These are phyloP conservation scores for Musa beccarii DNA, from an alignment of 176 grass and related monocot genomes.

Conservation along the genomic window DNA sequence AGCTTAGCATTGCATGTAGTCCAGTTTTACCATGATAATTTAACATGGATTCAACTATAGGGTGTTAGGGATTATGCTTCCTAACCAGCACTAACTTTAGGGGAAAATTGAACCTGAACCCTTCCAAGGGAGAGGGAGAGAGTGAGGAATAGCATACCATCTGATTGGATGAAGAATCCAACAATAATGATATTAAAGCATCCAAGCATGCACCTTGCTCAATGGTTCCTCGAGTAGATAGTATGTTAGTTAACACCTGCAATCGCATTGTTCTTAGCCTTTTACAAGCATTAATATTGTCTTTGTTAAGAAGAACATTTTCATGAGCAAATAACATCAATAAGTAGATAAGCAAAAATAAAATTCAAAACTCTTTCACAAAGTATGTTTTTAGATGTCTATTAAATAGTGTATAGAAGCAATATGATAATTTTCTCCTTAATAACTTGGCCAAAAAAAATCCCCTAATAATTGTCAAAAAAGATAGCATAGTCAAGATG, in stretches of 20 bases:
- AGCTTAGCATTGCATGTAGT: background rate
- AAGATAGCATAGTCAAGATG: too few relatives aligned
- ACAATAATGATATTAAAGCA: slow-evolving; percentile 74
- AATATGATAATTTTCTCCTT: too few relatives aligned
- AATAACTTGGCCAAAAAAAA: too few relatives aligned
- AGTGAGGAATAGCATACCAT: slow-evolving; percentile 32
- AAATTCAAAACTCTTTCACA: background rate
- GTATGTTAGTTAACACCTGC: slow-evolving; percentile 90
- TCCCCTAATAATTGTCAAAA: too few relatives aligned
- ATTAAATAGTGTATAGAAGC: too few relatives aligned
- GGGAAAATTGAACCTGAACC: background rate
- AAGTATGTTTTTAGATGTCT: background rate
- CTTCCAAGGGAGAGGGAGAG: too few relatives aligned
- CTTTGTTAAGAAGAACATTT: background rate
- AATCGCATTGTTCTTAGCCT: slow-evolving; percentile 25
- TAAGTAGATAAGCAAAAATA: background rate
- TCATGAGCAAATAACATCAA: background rate
- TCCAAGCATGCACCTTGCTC: slow-evolving; percentile 95
- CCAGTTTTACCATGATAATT: background rate
- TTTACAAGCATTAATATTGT: background rate
- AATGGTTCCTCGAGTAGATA: slow-evolving; percentile 50
- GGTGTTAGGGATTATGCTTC: background rate
- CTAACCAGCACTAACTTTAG: background rate
- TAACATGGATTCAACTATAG: background rate
- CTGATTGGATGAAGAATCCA: slow-evolving; percentile 86